phyloP scores from a whole-genome alignment of 139 green algal genomes.

The Chlamydomonas sp. region DNA sequence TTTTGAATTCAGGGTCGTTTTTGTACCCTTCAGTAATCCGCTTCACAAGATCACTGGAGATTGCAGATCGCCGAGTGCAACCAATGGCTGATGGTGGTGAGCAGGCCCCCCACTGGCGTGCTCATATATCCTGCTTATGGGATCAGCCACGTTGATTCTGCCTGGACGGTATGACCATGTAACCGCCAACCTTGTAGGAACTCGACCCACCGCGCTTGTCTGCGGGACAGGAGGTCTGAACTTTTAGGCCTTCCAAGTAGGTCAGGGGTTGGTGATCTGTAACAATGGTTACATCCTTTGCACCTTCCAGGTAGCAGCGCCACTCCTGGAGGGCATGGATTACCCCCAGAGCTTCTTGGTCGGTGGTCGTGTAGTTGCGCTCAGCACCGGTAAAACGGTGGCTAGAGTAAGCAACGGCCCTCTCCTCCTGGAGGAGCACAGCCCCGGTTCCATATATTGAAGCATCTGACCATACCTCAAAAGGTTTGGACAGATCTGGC shows the following conservation, averaged over 20 bases:
- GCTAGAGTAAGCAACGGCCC: slow-evolving; percentile 48
- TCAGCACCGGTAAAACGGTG: slow-evolving; percentile 40
- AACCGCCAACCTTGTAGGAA: slow-evolving; percentile 24
- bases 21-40: not conserved
- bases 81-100: no score
- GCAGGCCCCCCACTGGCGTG: no score
- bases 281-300: not conserved
- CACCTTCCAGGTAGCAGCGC: slow-evolving; percentile 45
- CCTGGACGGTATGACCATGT: slow-evolving; percentile 46
- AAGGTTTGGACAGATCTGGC: slow-evolving; percentile 22
- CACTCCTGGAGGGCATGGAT: slow-evolving; percentile 34
- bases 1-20: not conserved
- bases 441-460: slow-evolving; percentile 28
- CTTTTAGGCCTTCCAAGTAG: slow-evolving; percentile 35
- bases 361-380: slow-evolving; percentile 49
- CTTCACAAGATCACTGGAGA: not conserved
- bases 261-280: slow-evolving; percentile 58
- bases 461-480: slow-evolving; percentile 42
- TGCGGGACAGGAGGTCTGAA: not conserved
- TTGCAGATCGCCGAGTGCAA: no score
- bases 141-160: slow-evolving; percentile 56
- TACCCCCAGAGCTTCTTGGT: slow-evolving; percentile 51
- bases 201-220: slow-evolving; percentile 40
- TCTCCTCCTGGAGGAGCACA: slow-evolving; percentile 42
- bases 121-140: slow-evolving; percentile 7